Evolutionary conservation across 768 basidiomycete species (phyloP), one percentile per base, ranked within the genome.

Genomic region (Collybia nuda): DNA sequence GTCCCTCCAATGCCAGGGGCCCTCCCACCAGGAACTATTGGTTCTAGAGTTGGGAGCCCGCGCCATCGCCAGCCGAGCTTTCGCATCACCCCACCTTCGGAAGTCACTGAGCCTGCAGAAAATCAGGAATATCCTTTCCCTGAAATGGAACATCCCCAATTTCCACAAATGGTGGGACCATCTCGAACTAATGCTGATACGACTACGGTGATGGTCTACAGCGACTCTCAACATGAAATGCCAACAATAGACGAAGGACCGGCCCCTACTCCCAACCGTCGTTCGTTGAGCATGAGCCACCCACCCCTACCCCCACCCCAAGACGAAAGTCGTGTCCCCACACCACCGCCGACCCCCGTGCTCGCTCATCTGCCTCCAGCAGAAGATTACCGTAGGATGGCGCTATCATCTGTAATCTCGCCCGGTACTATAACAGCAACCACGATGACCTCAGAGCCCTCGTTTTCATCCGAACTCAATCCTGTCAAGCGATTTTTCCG

Each of bases 401-500:
- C 52, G 17, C 63, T 67, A 0, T 59, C 64, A 2, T 61, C 66
- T 6, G 64, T 47, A 39, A 60, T 46, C 32, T 55, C 54, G 45
- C 51, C 45, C 48, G 47, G 56, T 24, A 56, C 55, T 1, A 48
- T 56, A 7, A 56, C 59, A 2, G 53, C 58, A 9, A 64, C 67
- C 1, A 63, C 64, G 1, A 61, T 54, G 14, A 63, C 62, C 3
- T 62, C 62, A 15, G 69, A 70, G 29, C 70, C 71, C 9, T 74
- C 74, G 2, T 74, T 72, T 50, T 62, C 67, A 42, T 58, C 56
- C 21, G 67, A 63, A 22, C 64, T 76, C 28, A 66, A 67, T 38
- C 75, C 75, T 1, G 52, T 80, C 9, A 70, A 71, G 28, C 67
- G 70, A 12, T 80, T 79, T 48, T 60, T 78, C 46, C 57, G 67